Evolutionary conservation across 2,329 filamentous ascomycete species (phyloP).

Genomic region (Penicillium sp.): DNA sequence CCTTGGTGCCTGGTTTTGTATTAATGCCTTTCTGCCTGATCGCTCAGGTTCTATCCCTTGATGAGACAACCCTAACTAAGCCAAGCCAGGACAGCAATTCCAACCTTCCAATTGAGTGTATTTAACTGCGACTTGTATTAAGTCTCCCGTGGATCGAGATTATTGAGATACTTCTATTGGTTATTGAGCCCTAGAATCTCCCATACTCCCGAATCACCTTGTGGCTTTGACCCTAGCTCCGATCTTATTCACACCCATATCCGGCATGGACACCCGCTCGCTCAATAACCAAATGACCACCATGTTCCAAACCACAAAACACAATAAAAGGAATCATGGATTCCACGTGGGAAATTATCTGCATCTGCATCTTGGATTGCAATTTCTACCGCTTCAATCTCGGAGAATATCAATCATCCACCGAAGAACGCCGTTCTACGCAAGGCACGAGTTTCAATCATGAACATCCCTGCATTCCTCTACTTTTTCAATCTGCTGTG

Average conservation of each 20-base stretch:
- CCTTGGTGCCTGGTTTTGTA: neutral
- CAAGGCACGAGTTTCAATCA: conserved; percentile 2
- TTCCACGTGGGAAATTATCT: neutral
- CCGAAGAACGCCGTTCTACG: neutral
- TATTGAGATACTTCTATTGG: neutral
- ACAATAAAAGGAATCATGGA: conserved; percentile 14
- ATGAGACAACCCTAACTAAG: neutral
- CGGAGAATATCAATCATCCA: neutral
- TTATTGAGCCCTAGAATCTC: neutral
- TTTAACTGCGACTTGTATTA: neutral
- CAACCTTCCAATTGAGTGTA: neutral
- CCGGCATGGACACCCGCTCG: conserved; percentile 4
- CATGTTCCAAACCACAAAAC: conserved; percentile 2
- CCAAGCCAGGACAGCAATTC: neutral
- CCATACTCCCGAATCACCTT: neutral
- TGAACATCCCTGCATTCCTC: conserved; percentile 25
- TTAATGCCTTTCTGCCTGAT: neutral
- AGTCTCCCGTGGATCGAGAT: neutral
- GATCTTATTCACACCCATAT: conserved; percentile 22
- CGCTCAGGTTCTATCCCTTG: neutral
- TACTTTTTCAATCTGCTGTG: conserved; percentile 25
- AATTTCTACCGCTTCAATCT: neutral
- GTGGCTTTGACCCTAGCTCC: neutral
- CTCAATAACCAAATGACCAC: conserved; percentile 2
- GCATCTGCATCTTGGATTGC: neutral